Conservation (phyloP, 257 asterid species). For the Solanum raphanifolium region DNA sequence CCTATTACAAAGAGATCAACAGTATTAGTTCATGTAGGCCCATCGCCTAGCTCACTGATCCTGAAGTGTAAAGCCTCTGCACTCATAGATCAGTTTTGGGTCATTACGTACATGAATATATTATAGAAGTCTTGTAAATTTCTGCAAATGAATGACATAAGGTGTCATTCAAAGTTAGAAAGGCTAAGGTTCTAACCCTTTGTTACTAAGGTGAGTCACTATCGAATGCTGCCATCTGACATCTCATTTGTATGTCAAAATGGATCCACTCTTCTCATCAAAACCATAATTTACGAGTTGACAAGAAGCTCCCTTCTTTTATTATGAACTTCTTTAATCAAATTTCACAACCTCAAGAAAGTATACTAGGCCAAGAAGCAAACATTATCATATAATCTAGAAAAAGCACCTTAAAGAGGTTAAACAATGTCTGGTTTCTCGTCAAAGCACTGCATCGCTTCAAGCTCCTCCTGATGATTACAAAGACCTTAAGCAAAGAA, state of each 20-base stretch:
- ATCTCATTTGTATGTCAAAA: neutral
- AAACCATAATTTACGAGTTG: neutral
- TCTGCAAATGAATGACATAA: neutral
- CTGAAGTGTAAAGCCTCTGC: neutral
- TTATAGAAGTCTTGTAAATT: neutral
- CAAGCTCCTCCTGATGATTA: slow-evolving; percentile 80
- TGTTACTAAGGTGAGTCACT: neutral
- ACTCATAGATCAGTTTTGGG: neutral
- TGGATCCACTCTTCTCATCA: neutral
- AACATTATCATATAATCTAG: neutral
- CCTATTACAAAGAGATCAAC: slow-evolving; percentile 12
- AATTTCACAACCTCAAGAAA: neutral
- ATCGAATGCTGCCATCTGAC: neutral
- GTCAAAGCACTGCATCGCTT: slow-evolving; percentile 97
- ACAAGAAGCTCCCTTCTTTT: neutral
- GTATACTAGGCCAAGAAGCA: neutral
- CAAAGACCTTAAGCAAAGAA: slow-evolving; percentile 54
- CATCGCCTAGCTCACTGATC: neutral
- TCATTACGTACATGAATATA: neutral
- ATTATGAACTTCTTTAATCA: neutral
- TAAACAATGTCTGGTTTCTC: slow-evolving; percentile 72
- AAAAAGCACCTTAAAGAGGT: slow-evolving; percentile 74
- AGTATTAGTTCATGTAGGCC: neutral
- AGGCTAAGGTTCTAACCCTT: neutral
- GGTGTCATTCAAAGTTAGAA: neutral